phyloP scores from a whole-genome alignment of 345 rosid species.

The Limnanthes douglasii region DNA sequence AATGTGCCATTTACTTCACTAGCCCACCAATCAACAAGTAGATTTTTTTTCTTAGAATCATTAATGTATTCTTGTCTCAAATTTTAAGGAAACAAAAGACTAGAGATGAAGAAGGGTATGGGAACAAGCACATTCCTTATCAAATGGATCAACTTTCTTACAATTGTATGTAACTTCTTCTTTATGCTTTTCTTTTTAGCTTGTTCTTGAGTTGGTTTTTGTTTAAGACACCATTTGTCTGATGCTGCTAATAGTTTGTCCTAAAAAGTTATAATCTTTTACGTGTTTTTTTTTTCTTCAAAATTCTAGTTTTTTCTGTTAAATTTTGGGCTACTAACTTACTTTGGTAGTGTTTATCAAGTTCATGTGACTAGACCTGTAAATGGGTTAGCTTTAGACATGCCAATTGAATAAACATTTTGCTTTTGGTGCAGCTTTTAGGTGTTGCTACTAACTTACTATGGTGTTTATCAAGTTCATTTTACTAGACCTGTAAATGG shows the following conservation, averaged over 20 bases:
- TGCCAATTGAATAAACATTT: constrained; percentile 3
- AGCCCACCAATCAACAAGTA: too few species aligned
- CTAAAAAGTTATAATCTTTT: too few species aligned
- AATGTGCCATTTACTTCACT: too few species aligned
- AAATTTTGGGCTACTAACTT: background rate
- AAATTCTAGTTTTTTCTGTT: background rate
- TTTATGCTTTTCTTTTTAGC: background rate
- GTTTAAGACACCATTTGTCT: too few species aligned
- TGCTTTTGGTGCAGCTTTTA: constrained; percentile 55
- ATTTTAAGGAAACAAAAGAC: too few species aligned
- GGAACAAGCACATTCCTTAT: constrained; percentile 79
- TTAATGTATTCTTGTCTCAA: too few species aligned
- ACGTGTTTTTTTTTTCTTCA: background rate
- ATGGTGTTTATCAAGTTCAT: background rate
- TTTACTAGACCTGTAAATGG: background rate
- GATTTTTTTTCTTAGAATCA: too few species aligned
- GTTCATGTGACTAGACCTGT: background rate
- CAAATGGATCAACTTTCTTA: constrained; percentile 90
- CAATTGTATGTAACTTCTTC: constrained; percentile 77
- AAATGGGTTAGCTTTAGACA: constrained; percentile 1
- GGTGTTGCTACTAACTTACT: constrained; percentile 21
- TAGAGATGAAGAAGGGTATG: constrained; percentile 41
- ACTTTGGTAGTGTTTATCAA: background rate
- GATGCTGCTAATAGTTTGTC: too few species aligned
- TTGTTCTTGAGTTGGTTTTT: constrained; percentile 7